Conservation (phyloP, 129 eudicot species). For the Ambrosia artemisiifolia region DNA sequence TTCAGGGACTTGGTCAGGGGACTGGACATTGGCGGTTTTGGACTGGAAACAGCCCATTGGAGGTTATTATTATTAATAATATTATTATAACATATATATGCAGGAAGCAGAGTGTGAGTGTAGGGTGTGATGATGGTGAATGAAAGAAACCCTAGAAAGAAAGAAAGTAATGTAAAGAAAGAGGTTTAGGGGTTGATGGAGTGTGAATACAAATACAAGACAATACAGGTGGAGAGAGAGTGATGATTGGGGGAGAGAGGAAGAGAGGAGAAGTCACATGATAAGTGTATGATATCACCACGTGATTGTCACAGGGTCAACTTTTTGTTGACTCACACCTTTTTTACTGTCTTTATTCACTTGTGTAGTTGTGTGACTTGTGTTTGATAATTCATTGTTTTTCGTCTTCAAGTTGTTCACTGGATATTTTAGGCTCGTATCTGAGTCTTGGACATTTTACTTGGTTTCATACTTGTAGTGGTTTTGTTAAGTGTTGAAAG, state of each 20-base stretch:
- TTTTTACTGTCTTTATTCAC: no score
- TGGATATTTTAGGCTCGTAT: no score
- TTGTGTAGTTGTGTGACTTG: no score
- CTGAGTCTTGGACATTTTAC: no score
- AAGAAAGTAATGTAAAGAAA: not conserved
- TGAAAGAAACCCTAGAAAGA: constrained; percentile 20
- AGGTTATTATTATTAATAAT: not conserved
- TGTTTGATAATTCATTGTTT: no score
- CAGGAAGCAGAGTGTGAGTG: not conserved
- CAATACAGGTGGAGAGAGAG: constrained; percentile 25
- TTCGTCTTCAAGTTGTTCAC: no score
- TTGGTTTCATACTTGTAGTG: not conserved
- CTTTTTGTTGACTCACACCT: constrained; percentile 25
- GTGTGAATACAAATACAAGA: not conserved
- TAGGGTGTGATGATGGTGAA: constrained; percentile 22
- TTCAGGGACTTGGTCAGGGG: constrained; percentile 74
- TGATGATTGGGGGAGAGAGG: constrained; percentile 35
- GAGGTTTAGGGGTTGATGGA: constrained; percentile 8
- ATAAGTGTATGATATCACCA: constrained; percentile 64
- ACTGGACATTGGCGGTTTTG: constrained; percentile 89
- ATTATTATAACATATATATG: constrained; percentile 37
- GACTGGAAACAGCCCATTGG: constrained; percentile 99
- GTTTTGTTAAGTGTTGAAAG: not conserved
- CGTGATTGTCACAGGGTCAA: constrained; percentile 58
- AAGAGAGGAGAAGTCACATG: constrained; percentile 55